Evolutionary conservation across 768 basidiomycete species (phyloP).

Genomic region (Saitozyma sp.): DNA sequence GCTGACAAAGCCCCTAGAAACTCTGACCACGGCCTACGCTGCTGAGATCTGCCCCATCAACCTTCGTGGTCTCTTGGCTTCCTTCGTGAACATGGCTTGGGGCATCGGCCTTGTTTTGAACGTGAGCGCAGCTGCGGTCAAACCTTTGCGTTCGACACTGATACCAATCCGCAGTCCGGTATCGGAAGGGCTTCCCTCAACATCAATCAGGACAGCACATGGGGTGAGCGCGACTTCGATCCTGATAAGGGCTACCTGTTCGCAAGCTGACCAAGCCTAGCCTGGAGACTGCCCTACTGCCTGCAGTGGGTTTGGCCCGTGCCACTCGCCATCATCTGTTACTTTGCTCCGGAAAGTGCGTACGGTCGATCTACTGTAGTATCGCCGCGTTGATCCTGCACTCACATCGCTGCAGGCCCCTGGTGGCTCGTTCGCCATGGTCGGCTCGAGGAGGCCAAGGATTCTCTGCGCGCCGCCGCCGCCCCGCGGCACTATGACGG

Average conservation of each 20-base stretch:
- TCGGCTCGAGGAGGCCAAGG: constrained; percentile 32
- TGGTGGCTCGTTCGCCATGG: constrained; percentile 44
- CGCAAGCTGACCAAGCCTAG: background rate
- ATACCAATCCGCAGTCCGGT: constrained; percentile 36
- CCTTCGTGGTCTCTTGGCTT: constrained; percentile 40
- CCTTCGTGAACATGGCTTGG: constrained; percentile 50
- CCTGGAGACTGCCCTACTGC: constrained; percentile 21
- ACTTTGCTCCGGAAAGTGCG: constrained; percentile 24
- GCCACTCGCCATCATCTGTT: constrained; percentile 18
- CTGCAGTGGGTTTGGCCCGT: constrained; percentile 35
- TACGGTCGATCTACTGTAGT: constrained; percentile 3
- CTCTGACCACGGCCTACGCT: constrained; percentile 33
- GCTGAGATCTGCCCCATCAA: constrained; percentile 48
- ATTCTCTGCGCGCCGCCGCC: constrained; percentile 15
- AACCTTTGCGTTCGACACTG: too few species aligned
- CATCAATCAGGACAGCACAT: constrained; percentile 8
- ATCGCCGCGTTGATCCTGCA: constrained; percentile 2
- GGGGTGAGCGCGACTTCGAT: constrained; percentile 25
- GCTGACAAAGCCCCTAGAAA: constrained; percentile 18
- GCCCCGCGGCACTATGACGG: constrained; percentile 38
- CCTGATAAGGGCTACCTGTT: constrained; percentile 15
- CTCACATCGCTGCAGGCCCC: constrained; percentile 10
- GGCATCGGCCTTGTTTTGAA: constrained; percentile 27
- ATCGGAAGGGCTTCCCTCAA: constrained; percentile 21
- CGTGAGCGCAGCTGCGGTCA: constrained; percentile 15